phyloP scores from a whole-genome alignment of 345 rosid species.

The Lepidium sativum region DNA sequence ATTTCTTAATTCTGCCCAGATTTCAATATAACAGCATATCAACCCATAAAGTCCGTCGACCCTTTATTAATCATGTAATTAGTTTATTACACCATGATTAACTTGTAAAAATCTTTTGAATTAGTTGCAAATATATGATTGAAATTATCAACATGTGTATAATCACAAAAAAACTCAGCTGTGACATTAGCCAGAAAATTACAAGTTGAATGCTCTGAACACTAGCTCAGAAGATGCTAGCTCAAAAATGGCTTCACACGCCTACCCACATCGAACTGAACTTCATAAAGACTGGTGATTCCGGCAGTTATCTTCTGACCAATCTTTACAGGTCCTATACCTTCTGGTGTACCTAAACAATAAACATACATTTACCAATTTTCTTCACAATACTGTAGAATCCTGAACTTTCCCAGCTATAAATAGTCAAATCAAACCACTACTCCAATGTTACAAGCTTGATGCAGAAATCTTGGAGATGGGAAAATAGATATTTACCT shows the following conservation, averaged over 20 bases:
- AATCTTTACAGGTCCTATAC: conserved; percentile 70
- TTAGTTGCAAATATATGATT: neutral
- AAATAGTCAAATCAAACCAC: neutral
- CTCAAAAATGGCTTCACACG: conserved; percentile 33
- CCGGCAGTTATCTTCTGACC: conserved; percentile 81
- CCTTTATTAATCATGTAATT: neutral
- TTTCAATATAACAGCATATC: too few relatives aligned
- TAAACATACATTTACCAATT: conserved; percentile 21
- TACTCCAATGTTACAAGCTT: neutral
- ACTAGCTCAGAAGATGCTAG: neutral
- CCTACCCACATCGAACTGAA: conserved; percentile 46
- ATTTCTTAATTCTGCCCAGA: too few relatives aligned
- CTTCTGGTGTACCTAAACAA: conserved; percentile 78
- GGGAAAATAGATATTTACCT: conserved; percentile 29
- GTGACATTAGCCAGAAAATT: neutral
- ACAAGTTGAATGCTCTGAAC: neutral
- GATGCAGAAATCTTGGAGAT: neutral
- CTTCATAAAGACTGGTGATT: conserved; percentile 54
- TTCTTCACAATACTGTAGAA: neutral
- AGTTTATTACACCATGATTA: too few relatives aligned
- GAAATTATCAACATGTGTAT: neutral
- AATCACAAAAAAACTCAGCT: neutral
- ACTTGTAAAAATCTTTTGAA: too few relatives aligned
- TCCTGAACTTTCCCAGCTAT: neutral
- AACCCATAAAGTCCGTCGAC: too few relatives aligned